These are phyloP conservation scores for Kalaharituber pfeilii DNA, from an alignment of 2,329 filamentous ascomycete genomes.

Conservation along the genomic window DNA sequence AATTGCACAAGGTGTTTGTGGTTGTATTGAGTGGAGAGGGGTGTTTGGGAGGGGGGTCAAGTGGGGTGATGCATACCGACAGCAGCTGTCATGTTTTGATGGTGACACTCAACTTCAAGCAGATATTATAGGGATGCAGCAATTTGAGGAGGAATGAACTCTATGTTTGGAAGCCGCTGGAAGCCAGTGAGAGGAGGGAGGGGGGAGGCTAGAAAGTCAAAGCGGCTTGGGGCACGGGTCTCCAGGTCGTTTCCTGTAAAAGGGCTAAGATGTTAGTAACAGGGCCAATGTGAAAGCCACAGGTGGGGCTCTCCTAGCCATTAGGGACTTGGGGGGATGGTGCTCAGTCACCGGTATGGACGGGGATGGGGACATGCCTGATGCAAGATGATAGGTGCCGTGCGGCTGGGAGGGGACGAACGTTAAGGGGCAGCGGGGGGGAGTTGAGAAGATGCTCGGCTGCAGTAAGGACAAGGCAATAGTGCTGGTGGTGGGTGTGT, in stretches of 20 bases:
- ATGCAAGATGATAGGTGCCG: background rate
- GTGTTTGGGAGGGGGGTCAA: conserved; percentile 9
- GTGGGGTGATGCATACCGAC: conserved; percentile 18
- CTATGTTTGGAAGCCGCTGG: too few relatives aligned
- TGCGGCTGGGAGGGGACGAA: background rate
- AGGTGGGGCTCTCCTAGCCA: background rate
- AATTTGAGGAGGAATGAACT: too few relatives aligned
- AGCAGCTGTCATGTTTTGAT: conserved; percentile 17
- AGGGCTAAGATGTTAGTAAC: background rate
- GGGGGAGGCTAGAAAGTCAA: too few relatives aligned
- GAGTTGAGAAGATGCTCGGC: background rate
- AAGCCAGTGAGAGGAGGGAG: too few relatives aligned
- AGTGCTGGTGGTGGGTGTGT: background rate
- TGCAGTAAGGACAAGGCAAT: background rate
- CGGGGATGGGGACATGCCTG: conserved; percentile 1
- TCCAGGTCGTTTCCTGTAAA: too few relatives aligned
- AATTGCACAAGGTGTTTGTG: conserved; percentile 31
- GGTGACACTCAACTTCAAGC: background rate
- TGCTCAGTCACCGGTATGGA: background rate
- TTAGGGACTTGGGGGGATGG: background rate
- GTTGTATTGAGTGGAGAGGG: conserved; percentile 26
- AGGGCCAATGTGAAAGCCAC: background rate
- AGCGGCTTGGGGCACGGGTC: too few relatives aligned
- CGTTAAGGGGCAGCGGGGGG: background rate
- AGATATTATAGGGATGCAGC: too few relatives aligned